phyloP scores from a whole-genome alignment of 2,329 filamentous ascomycete genomes.

The Cryphonectria naterciae region DNA sequence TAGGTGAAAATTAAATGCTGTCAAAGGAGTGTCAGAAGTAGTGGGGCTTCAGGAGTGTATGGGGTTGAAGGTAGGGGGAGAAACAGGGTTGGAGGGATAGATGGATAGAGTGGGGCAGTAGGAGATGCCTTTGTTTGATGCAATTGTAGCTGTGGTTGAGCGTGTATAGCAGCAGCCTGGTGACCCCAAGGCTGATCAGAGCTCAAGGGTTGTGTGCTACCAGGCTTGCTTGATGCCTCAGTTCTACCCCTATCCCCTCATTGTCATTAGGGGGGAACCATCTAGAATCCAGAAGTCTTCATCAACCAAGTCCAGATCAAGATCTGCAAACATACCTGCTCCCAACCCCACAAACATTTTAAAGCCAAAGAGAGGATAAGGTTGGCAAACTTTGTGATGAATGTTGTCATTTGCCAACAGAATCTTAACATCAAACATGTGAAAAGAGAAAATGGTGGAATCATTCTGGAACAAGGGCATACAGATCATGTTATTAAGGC shows the following conservation, averaged over 20 bases:
- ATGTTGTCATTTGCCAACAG: background rate
- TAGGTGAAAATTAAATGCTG: background rate
- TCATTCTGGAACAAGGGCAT: background rate
- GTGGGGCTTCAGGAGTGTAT: background rate
- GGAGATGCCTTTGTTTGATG: slow-evolving; percentile 3
- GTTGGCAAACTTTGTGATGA: too few species aligned
- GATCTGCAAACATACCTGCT: background rate
- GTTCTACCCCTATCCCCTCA: background rate
- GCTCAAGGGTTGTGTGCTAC: background rate
- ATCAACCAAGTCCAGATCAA: background rate
- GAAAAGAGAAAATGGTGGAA: background rate
- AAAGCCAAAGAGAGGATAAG: background rate
- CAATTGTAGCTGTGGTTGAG: background rate
- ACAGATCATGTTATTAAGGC: background rate
- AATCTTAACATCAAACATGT: background rate
- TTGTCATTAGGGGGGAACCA: background rate
- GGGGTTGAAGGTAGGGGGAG: background rate
- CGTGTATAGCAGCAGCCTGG: background rate
- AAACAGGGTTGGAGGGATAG: background rate
- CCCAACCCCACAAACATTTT: background rate
- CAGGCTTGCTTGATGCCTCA: background rate
- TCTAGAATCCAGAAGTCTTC: background rate
- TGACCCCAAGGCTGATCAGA: background rate
- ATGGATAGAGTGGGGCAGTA: background rate
- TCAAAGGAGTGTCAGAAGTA: background rate